phyloP scores from a whole-genome alignment of 1,284 basidiomycete genomes.

The Cryptococcus sp. region DNA sequence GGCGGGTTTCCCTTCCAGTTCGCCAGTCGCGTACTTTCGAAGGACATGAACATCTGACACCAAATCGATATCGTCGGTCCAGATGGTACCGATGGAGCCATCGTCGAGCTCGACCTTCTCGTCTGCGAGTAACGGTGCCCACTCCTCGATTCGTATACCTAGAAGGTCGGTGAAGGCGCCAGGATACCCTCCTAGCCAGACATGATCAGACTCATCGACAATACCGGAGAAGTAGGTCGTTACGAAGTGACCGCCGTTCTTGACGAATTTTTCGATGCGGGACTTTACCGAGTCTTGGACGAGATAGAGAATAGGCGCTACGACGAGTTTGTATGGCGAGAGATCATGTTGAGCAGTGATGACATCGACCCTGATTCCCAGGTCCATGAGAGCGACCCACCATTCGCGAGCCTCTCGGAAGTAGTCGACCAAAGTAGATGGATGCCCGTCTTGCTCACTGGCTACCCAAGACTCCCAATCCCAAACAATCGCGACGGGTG shows the following conservation, averaged over 20 bases:
- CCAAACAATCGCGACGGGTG: constrained; percentile 10
- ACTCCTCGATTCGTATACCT: constrained; percentile 13
- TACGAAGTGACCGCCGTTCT: constrained; percentile 11
- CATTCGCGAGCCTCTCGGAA: constrained; percentile 8
- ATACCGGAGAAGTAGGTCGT: constrained; percentile 15
- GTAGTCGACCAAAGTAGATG: constrained; percentile 6
- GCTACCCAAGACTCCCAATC: constrained; percentile 12
- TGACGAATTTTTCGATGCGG: constrained; percentile 5
- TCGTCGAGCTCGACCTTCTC: constrained; percentile 8
- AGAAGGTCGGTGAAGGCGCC: constrained; percentile 8
- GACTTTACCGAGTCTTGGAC: constrained; percentile 3
- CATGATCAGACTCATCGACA: constrained; percentile 12
- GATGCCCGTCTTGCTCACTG: constrained; percentile 9
- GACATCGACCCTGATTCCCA: constrained; percentile 10
- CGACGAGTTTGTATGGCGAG: constrained; percentile 4
- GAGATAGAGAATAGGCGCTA: constrained; percentile 9
- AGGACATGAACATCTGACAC: constrained; percentile 3
- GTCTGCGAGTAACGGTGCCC: constrained; percentile 4
- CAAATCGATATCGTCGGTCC: constrained; percentile 11
- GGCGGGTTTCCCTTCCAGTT: constrained; percentile 3
- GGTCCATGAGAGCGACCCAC: constrained; percentile 9
- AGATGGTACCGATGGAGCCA: constrained; percentile 5
- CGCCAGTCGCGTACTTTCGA: constrained; percentile 2
- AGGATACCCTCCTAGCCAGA: constrained; percentile 11
- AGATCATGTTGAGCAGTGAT: constrained; percentile 3